Percentiles rank a stretch among this genome's conserved stretches.
Conservation (phyloP, 2,329 filamentous ascomycete species). For the Dryadomyces quercivorus region DNA sequence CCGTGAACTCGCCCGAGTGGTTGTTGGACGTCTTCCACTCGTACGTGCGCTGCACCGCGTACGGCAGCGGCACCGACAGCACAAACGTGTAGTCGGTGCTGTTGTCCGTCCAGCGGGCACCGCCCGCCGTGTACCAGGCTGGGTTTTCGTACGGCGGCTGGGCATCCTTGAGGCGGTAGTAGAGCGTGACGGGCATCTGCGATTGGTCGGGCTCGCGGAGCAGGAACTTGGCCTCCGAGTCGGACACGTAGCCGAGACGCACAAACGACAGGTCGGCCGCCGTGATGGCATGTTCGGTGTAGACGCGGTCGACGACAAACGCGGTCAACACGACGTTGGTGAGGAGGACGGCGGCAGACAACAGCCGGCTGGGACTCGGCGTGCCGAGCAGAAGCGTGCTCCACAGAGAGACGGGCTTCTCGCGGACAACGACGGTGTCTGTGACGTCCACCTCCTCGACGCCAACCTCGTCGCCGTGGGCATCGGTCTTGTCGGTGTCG, state of each 20-base stretch:
- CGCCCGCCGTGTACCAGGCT: slow-evolving; percentile 55
- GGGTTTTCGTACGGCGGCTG: slow-evolving; percentile 40
- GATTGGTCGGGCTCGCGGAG: slow-evolving; percentile 70
- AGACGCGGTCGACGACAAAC: slow-evolving; percentile 66
- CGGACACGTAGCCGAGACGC: slow-evolving; percentile 75
- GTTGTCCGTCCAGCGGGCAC: slow-evolving; percentile 53
- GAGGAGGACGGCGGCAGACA: slow-evolving; percentile 55
- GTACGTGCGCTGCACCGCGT: slow-evolving; percentile 62
- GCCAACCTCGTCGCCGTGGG: slow-evolving; percentile 21
- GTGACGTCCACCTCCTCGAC: slow-evolving; percentile 45
- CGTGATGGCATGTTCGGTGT: slow-evolving; percentile 60
- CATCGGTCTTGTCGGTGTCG: slow-evolving; percentile 26
- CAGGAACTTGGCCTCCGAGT: slow-evolving; percentile 65
- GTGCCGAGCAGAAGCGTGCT: slow-evolving; percentile 62
- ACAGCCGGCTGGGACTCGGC: slow-evolving; percentile 56
- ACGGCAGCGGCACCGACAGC: slow-evolving; percentile 49
- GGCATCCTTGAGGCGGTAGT: slow-evolving; percentile 45
- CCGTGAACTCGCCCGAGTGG: slow-evolving; percentile 68
- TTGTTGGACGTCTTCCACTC: slow-evolving; percentile 82
- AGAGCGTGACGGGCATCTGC: slow-evolving; percentile 64
- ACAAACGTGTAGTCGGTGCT: slow-evolving; percentile 73
- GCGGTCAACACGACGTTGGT: slow-evolving; percentile 60
- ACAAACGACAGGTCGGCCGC: slow-evolving; percentile 72
- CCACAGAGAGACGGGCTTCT: slow-evolving; percentile 43
- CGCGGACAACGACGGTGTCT: slow-evolving; percentile 48